Percentiles rank a stretch among this genome's conserved stretches.
Evolutionary conservation across 345 rosid genomes (phyloP).

Genomic region (Euphorbia peplus): DNA sequence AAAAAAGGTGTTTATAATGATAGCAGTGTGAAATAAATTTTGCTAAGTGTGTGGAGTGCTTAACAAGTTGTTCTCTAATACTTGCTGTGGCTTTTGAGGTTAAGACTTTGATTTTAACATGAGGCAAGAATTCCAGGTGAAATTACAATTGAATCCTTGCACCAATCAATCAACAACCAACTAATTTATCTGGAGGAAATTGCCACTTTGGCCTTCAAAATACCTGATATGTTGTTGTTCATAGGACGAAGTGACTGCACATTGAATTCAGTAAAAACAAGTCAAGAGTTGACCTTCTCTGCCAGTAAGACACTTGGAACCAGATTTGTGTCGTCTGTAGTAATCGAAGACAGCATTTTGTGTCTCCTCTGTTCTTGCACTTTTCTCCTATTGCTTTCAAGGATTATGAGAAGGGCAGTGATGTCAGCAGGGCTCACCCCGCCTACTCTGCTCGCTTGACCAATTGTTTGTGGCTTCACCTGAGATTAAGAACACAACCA

Average conservation of each 20-base stretch:
- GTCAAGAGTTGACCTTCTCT: slow-evolving; percentile 33
- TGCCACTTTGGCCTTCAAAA: background rate
- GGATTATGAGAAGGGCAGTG: slow-evolving; percentile 78
- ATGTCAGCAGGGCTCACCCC: slow-evolving; percentile 97
- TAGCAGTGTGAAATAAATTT: no score
- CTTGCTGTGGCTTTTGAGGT: background rate
- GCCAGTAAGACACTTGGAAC: slow-evolving; percentile 22
- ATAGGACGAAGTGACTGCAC: no score
- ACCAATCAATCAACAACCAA: background rate
- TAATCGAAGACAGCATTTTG: slow-evolving; percentile 36
- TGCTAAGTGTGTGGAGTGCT: no score
- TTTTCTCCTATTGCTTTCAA: slow-evolving; percentile 72
- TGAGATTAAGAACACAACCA: slow-evolving; percentile 28
- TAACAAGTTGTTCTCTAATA: background rate
- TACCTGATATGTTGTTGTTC: background rate
- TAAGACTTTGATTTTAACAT: background rate
- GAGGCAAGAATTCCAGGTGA: background rate
- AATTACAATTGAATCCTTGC: background rate
- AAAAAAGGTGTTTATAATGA: no score
- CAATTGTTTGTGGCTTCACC: slow-evolving; percentile 89
- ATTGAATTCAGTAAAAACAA: background rate
- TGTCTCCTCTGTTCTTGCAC: slow-evolving; percentile 57
- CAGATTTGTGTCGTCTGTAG: slow-evolving; percentile 35
- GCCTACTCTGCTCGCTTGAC: slow-evolving; percentile 93
- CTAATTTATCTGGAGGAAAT: background rate